phyloP scores from a whole-genome alignment of 2,329 filamentous ascomycete genomes.

The Aspergillus terreus region DNA sequence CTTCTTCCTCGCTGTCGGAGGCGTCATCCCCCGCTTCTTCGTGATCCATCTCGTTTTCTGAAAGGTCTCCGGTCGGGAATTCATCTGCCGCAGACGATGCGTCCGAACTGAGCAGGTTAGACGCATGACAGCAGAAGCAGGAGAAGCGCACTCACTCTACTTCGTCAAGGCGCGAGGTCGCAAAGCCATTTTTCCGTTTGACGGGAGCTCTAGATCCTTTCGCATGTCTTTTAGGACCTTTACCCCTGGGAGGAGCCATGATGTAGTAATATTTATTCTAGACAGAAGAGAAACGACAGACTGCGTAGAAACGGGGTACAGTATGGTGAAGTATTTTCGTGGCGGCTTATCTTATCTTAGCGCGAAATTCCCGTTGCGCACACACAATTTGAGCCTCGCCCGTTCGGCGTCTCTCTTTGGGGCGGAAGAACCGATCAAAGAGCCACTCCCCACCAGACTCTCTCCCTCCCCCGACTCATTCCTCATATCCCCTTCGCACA shows the following conservation, averaged over 20 bases:
- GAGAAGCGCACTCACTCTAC: conserved; percentile 28
- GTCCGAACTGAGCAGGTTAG: conserved; percentile 21
- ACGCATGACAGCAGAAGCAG: conserved; percentile 6
- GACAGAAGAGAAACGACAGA: no score
- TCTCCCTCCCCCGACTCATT: conserved; percentile 11
- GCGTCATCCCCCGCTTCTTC: conserved; percentile 36
- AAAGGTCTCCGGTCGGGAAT: conserved; percentile 36
- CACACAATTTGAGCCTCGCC: conserved; percentile 38
- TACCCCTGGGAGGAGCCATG: conserved; percentile 28
- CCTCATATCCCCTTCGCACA: not conserved
- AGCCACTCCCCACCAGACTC: conserved; percentile 11
- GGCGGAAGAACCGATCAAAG: conserved; percentile 28
- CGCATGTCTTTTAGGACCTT: not conserved
- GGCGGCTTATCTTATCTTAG: conserved; percentile 46
- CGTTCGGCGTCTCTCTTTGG: conserved; percentile 15
- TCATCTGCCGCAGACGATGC: conserved; percentile 24
- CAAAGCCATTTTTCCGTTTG: conserved; percentile 28
- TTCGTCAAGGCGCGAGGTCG: conserved; percentile 37
- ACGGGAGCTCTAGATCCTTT: conserved; percentile 25
- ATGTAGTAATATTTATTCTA: not conserved
- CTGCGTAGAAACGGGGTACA: no score
- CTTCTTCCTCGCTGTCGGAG: conserved; percentile 43
- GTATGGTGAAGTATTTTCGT: conserved; percentile 1
- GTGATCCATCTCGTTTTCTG: conserved; percentile 41
- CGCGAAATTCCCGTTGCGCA: conserved; percentile 42